Percentiles rank a stretch among this genome's conserved stretches.
These are phyloP conservation scores for Russula sp. DNA, from an alignment of 768 basidiomycete species.

Conservation along the genomic window DNA sequence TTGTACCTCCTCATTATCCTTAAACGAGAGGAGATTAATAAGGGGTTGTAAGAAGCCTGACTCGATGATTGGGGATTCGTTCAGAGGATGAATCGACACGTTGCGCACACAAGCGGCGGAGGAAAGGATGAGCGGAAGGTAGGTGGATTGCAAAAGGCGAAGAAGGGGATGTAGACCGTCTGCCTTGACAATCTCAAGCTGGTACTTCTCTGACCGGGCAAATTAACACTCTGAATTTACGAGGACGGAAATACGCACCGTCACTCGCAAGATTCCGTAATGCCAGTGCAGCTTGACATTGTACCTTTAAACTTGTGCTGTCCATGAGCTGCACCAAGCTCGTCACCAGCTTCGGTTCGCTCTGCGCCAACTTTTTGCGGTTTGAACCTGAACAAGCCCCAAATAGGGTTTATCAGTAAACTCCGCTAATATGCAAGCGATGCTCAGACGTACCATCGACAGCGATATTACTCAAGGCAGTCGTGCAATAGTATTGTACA, in stretches of 20 bases:
- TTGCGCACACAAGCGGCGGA: constrained; percentile 98
- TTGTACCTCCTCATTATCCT: constrained; percentile 99
- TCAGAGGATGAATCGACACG: constrained; percentile 96
- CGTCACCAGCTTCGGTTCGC: constrained; percentile 90
- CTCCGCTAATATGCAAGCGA: constrained; percentile 8
- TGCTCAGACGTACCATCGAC: constrained; percentile 67
- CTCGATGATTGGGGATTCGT: constrained; percentile 99
- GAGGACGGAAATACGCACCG: constrained; percentile 49
- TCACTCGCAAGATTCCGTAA: constrained; percentile 96
- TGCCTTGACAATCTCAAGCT: constrained; percentile 95
- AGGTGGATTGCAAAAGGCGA: constrained; percentile 92
- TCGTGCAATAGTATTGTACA: constrained; percentile 99
- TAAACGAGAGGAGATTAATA: constrained; percentile 94
- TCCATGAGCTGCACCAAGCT: constrained; percentile 97
- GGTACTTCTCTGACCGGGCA: constrained; percentile 82
- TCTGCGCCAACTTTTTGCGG: constrained; percentile 90
- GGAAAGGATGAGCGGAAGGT: constrained; percentile 95
- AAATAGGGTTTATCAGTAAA: constrained; percentile 2
- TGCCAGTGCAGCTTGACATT: constrained; percentile 96
- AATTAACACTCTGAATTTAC: not conserved
- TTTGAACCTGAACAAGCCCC: constrained; percentile 56
- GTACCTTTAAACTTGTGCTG: constrained; percentile 94
- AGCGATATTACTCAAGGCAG: constrained; percentile 96
- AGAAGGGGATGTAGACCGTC: constrained; percentile 90
- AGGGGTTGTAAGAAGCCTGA: constrained; percentile 95